Conservation (phyloP, 139 green algal species). For the Deuterostichococcus epilithicus region DNA sequence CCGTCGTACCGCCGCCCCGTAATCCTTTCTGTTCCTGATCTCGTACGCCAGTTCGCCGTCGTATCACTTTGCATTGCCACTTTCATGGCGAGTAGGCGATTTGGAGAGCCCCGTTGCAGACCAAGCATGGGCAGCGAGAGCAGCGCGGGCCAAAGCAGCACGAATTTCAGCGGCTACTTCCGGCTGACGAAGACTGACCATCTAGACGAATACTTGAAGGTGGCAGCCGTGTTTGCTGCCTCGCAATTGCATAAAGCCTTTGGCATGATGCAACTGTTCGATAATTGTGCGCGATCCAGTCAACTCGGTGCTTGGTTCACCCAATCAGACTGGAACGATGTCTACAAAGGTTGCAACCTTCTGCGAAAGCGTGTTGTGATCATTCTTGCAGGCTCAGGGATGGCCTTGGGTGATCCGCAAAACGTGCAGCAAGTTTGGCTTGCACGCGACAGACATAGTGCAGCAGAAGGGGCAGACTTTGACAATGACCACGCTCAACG, state of each 20-base stretch:
- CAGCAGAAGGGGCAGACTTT: not conserved
- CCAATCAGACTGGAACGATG: not conserved
- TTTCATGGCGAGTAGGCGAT: too few species aligned
- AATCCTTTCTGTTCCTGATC: too few species aligned
- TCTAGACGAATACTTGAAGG: constrained; percentile 8
- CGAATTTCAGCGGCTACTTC: constrained; percentile 11
- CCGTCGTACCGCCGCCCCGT: too few species aligned
- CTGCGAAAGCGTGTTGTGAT: not conserved
- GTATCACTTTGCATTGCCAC: too few species aligned
- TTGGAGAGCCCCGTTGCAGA: too few species aligned
- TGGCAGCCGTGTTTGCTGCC: not conserved
- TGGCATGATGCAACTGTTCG: not conserved
- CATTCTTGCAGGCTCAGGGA: constrained; percentile 1
- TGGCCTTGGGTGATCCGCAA: constrained; percentile 13
- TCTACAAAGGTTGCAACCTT: not conserved
- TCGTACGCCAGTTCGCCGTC: too few species aligned
- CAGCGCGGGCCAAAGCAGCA: not conserved
- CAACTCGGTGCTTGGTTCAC: not conserved
- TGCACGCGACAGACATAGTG: constrained; percentile 6
- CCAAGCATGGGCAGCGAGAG: not conserved
- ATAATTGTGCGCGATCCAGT: too few species aligned
- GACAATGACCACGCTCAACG: constrained; percentile 9
- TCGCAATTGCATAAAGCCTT: not conserved
- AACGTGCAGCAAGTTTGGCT: constrained; percentile 5
- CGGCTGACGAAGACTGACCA: constrained; percentile 7